Base-by-base conservation (phyloP, 2,329 filamentous ascomycete genomes). In the Venturiaceae sp. region DNA sequence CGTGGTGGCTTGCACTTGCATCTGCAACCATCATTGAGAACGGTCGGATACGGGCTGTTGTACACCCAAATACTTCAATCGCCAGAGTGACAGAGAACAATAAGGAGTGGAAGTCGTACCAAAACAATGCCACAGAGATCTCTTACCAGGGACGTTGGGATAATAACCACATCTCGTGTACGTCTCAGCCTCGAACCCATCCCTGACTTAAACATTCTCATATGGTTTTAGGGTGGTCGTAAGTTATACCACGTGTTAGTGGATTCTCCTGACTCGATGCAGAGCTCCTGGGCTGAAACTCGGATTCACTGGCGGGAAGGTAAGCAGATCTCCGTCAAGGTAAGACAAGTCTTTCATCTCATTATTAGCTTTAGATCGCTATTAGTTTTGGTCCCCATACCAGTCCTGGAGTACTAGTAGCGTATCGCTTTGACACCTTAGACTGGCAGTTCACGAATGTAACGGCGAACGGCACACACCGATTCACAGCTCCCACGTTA, bases 81-180 rank as follows among this genome's bases (percentile, higher is more conserved):
- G 46, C 64, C 16, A 58, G 63, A 13, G 65, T 73, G 32, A 57
- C 61, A 13, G 41, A 66, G 34, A 68, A 72, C 44, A 64, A 68
- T 26, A 68, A 66, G 4, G 62, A 41, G 34, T 79, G 77, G 72
- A 74, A 67, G 32, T 79, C 72, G 1, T 85, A 82, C 62, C 69
- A 72, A 3, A 74, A 80, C 3, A 73, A 79, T 64, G 75, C 79
- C 1, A 67, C 74, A 1, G 80, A 84, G 64, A 72, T 85, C 9
- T 79, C 80, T 0, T 85, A 84, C 72, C 83, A 84, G 64, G 83
- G 82, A 5, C 73, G 81, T 60, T 85, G 82, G 82, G 82, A 85
- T 65, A 81, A 77, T 34, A 77, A 81, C 63, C 74, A 81, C 62
- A 76, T 83, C 53, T 84, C 80, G 1, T 85, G 72, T 72, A 68